Base-by-base conservation (phyloP, 345 rosid genomes). In the Cochlearia excelsa region DNA sequence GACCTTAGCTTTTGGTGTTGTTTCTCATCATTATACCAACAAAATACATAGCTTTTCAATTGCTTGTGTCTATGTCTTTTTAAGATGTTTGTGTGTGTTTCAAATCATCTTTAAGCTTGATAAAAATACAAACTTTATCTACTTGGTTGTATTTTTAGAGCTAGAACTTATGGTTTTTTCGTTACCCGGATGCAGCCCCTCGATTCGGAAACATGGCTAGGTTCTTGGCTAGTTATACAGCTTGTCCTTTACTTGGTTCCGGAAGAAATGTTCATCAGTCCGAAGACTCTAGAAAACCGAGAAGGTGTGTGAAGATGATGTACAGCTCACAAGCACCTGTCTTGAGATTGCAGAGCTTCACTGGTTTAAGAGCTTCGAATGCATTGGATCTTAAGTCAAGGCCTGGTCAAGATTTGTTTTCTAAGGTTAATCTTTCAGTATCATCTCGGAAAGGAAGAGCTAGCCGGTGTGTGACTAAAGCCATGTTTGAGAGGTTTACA, bases 401-500 rank as follows among this genome's bases (percentile, higher is more conserved):
- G 31, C 58, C 77, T 16, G 52, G 76, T 38, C 77, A 66, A 29
- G 82, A 69, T 79, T 79, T 83, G 63, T 74, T 66, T 55, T 73
- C 78, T 10, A 76, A 49, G 65, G 79, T 82, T 54, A 79, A 80
- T 5, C 39, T 48, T 63, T 3, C 75, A 6, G 44, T 71, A 29
- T 78, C 81, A 33, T 50, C 80, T 1, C 70, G 79, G 43, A 80
- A 69, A 54, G 81, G 65, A 40, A 87, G 57, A 65, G 79, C 76
- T 58, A 73, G 78, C 57, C 66, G 86, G 31, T 72, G 67, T 72
- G 80, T 71, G 3, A 54, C 82, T 30, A 82, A 75, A 68, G 95
- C 97, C 39, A 86, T 93, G 99, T 89, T 89, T 65, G 95, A 93
- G 80, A 82, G 97, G 29, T 93, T 88, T 67, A 89, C 99, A 0